These are phyloP conservation scores for Acrocalymma vagum DNA, from an alignment of 2,329 filamentous ascomycete genomes.

Conservation along the genomic window DNA sequence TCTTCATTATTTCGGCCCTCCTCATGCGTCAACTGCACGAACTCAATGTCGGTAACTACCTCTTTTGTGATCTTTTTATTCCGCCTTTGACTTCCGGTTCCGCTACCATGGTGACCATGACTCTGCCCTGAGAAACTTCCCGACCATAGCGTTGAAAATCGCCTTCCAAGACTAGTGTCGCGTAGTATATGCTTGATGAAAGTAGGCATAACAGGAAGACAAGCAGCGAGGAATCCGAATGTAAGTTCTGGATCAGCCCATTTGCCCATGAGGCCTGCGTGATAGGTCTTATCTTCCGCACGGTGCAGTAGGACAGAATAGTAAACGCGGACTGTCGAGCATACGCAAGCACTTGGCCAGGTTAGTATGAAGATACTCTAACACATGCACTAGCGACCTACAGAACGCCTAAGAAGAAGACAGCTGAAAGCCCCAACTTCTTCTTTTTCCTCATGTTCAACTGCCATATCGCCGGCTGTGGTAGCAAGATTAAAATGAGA, in stretches of 20 bases:
- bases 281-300: conserved; percentile 18
- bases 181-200: conserved; percentile 17
- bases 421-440: conserved; percentile 19
- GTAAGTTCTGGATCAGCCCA: conserved; percentile 24
- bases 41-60: conserved; percentile 17
- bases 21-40: conserved; percentile 14
- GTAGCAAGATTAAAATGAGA: conserved; percentile 23
- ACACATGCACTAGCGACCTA: conserved; percentile 4
- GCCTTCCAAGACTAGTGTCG: conserved; percentile 1
- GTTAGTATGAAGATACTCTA: background rate
- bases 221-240: conserved; percentile 23
- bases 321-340: conserved; percentile 19
- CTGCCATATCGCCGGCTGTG: conserved; percentile 25
- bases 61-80: conserved; percentile 10
- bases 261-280: conserved; percentile 20
- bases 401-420: conserved; percentile 20
- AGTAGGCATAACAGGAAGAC: conserved; percentile 20
- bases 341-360: conserved; percentile 15
- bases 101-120: background rate
- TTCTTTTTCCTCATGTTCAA: conserved; percentile 16
- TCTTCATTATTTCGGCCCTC: too few relatives aligned
- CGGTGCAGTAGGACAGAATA: conserved; percentile 14
- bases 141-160: conserved; percentile 2
- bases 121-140: conserved; percentile 1
- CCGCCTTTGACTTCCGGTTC: background rate